Conservation (phyloP, 2,329 filamentous ascomycete genomes). For the Drechslera avenae region DNA sequence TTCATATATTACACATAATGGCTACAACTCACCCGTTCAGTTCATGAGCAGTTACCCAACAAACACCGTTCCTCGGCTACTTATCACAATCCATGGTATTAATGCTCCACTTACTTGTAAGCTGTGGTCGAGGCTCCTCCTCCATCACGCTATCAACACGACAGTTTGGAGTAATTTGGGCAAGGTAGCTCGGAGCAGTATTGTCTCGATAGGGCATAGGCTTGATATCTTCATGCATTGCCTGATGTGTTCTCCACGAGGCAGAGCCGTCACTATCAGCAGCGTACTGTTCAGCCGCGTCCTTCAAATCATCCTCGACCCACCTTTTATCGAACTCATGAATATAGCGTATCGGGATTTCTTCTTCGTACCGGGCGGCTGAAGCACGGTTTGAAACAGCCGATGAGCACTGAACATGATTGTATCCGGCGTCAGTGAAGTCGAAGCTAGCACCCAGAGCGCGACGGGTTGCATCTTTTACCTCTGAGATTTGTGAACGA, state of each 20-base stretch:
- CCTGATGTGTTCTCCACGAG: neutral
- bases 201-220: neutral
- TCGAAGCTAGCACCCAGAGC: constrained; percentile 17
- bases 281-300: neutral
- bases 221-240: neutral
- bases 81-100: neutral
- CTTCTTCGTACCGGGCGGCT: neutral
- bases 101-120: constrained; percentile 6
- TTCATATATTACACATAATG: too few species aligned
- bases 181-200: neutral
- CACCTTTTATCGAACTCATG: constrained; percentile 23
- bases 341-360: constrained; percentile 19
- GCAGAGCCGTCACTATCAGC: neutral
- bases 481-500: constrained; percentile 14
- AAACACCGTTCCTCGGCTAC: neutral
- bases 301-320: constrained; percentile 16
- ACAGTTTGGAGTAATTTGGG: neutral
- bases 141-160: neutral
- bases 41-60: neutral
- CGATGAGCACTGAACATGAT: neutral
- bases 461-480: constrained; percentile 17
- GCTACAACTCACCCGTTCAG: too few species aligned
- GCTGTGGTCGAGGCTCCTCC: neutral
- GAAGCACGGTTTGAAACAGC: neutral
- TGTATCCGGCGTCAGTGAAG: constrained; percentile 8